These are phyloP conservation scores for Fraxinus quadrangulata DNA, from an alignment of 257 asterid genomes.

Conservation along the genomic window DNA sequence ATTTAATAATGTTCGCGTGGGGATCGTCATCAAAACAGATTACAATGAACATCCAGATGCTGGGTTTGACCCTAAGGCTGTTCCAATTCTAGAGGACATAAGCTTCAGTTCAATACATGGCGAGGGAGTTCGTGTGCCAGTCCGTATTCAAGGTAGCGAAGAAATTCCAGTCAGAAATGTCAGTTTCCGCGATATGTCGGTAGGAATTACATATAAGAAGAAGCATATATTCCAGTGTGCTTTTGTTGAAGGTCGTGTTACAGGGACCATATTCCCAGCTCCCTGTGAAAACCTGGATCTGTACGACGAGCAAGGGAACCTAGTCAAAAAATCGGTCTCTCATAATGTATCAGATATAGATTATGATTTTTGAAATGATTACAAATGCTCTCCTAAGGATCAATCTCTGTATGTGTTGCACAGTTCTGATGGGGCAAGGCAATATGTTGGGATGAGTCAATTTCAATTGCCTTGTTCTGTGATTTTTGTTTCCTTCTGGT, in stretches of 20 bases:
- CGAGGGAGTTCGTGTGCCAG: constrained; percentile 88
- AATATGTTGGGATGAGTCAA: constrained; percentile 21
- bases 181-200: constrained; percentile 69
- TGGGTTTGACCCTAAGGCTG: constrained; percentile 74
- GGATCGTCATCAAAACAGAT: constrained; percentile 88
- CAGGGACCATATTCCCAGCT: constrained; percentile 77
- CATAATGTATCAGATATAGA: constrained; percentile 80
- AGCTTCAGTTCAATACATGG: constrained; percentile 72
- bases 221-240: constrained; percentile 89
- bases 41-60: constrained; percentile 92
- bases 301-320: constrained; percentile 65
- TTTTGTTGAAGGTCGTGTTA: constrained; percentile 72
- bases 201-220: constrained; percentile 75
- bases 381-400: constrained; percentile 1
- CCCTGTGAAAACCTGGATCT: constrained; percentile 87
- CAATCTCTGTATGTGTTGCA: constrained; percentile 23
- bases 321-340: constrained; percentile 52
- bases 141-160: constrained; percentile 78
- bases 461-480: constrained; percentile 4
- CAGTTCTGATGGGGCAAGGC: constrained; percentile 9
- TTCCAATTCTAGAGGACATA: constrained; percentile 72
- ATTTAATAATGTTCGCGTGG: constrained; percentile 75
- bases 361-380: constrained; percentile 60
- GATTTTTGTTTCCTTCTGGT: neutral
- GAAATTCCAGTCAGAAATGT: constrained; percentile 69